Conservation (phyloP, 345 rosid species). For the Eucalyptus erythrocorys region DNA sequence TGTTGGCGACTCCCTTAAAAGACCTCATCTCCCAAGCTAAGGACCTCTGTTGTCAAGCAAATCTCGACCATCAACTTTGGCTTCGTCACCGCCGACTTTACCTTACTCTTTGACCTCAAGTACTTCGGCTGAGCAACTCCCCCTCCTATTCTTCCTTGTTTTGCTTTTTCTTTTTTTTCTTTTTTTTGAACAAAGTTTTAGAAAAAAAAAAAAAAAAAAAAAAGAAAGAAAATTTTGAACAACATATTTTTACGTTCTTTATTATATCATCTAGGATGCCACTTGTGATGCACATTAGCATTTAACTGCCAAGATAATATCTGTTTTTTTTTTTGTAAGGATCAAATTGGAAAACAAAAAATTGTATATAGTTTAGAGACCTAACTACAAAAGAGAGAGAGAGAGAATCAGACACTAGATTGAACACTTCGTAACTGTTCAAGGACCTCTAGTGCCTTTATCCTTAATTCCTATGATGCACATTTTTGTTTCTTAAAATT, state of each 20-base stretch:
- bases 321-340: neutral
- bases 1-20: neutral
- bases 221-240: neutral
- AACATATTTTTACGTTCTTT: neutral
- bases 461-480: neutral
- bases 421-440: neutral
- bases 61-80: neutral
- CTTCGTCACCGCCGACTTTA: neutral
- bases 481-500: neutral
- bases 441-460: neutral
- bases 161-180: neutral
- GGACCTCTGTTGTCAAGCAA: neutral
- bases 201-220: neutral
- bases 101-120: neutral
- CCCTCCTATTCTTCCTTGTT: neutral
- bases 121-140: rapidly evolving
- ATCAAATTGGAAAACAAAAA: neutral
- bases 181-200: neutral
- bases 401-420: neutral
- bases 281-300: neutral
- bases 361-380: neutral
- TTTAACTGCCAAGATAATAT: neutral
- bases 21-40: neutral
- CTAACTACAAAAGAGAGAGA: neutral
- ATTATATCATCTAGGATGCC: neutral